Conservation (phyloP, 345 rosid genomes). For the Eutrema japonicum region DNA sequence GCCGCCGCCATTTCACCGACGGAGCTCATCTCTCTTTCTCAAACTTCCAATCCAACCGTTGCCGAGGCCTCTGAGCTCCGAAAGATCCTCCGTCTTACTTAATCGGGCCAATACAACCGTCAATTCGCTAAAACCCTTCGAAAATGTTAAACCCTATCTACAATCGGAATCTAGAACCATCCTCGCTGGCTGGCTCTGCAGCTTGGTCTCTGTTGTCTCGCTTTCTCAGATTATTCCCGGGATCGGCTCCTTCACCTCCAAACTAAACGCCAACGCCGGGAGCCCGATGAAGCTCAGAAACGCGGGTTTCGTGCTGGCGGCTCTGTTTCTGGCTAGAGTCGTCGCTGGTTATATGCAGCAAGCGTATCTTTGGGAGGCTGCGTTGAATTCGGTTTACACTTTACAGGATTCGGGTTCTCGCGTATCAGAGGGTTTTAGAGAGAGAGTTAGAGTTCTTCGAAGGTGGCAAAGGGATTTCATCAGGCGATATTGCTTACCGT, state of each 20-base stretch:
- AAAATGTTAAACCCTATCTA: slow-evolving; percentile 59
- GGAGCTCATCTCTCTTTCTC: slow-evolving; percentile 27
- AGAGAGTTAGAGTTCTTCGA: slow-evolving; percentile 80
- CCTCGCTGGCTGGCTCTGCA: slow-evolving; percentile 84
- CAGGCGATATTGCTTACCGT: slow-evolving; percentile 82
- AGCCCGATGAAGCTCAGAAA: slow-evolving; percentile 42
- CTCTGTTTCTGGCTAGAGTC: slow-evolving; percentile 54
- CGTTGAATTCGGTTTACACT: slow-evolving; percentile 59
- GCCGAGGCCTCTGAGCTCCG: slow-evolving; percentile 42
- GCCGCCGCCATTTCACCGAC: slow-evolving; percentile 26
- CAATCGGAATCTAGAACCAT: slow-evolving; percentile 60
- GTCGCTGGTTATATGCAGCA: slow-evolving; percentile 75
- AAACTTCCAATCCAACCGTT: slow-evolving; percentile 30
- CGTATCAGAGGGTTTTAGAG: slow-evolving; percentile 66
- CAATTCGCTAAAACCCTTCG: slow-evolving; percentile 49
- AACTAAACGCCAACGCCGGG: slow-evolving; percentile 36
- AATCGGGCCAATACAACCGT: slow-evolving; percentile 22
- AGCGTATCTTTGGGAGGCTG: slow-evolving; percentile 83
- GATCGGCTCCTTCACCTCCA: slow-evolving; percentile 58
- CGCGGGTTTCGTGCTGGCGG: slow-evolving; percentile 51
- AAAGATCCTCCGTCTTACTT: slow-evolving; percentile 28
- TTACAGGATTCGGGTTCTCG: slow-evolving; percentile 62
- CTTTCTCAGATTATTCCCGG: slow-evolving; percentile 74
- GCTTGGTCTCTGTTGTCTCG: slow-evolving; percentile 70
- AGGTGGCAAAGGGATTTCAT: slow-evolving; percentile 61